Evolutionary conservation across 345 rosid species (phyloP), one percentile per base, ranked within the genome.

Genomic region (Salix udensis): DNA sequence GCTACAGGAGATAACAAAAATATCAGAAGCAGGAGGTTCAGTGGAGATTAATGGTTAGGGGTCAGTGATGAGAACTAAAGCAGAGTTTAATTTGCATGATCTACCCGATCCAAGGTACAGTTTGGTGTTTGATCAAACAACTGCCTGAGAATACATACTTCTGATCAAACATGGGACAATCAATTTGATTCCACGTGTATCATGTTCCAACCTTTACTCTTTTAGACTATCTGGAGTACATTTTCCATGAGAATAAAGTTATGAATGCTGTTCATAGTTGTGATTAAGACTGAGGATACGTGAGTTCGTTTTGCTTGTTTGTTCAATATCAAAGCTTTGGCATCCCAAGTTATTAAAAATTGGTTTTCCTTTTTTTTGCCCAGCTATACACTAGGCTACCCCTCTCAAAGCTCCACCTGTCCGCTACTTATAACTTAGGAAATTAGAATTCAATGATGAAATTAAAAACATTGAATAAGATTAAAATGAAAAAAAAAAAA

Each of bases 1-100:
- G 84, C 76, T 92, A 78, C 95, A 93, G 80, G 88, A 83, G 84
- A 79, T 91, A 84, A 93, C 97, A 3, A 87, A 90, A 71, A 73
- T 90, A 61, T 87, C 98, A 0, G 97, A 93, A 82, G 80, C 89
- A 46, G 98, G 91, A 76, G 87, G 86, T 50, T 55, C 74, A n/a
- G 78, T 74, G 71, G 86, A 61, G 72, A 53, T 60, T 26, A 74
- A 82, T 15, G 92, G 88, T 16, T 79, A 66, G 42, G 85, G 74
- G 76, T 76, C 85, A 11, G 86, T 67, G 19, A 65, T 64, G 85
- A 85, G 30, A 89, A 83, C 72, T 85, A 78, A 76, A 53, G 78
- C 39, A 26, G 12, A 73, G 74, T 37, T 77, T 14, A 10, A 11
- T 67, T 9, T 11, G 50, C 40, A 58, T 24, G 53, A 71, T 76